Evolutionary conservation across 1,284 basidiomycete genomes (phyloP).

Genomic region (Hortiboletus rubellus): DNA sequence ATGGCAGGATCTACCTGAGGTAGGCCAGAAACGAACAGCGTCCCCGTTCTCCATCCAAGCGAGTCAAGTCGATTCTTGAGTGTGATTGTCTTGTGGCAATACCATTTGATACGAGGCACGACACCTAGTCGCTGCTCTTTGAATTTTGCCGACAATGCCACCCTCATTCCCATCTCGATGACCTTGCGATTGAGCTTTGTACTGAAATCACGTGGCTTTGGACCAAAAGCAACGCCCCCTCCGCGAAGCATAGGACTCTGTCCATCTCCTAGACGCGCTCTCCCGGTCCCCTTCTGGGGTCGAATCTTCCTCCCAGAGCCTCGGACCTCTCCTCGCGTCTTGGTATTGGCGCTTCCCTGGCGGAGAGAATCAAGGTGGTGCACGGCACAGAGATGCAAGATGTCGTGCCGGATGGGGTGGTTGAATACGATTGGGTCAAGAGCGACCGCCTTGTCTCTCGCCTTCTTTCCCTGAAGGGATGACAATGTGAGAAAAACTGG

Average conservation of each 20-base stretch:
- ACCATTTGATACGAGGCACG: slow-evolving; percentile 73
- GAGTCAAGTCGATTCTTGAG: slow-evolving; percentile 58
- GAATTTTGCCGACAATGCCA: slow-evolving; percentile 82
- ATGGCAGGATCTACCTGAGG: slow-evolving; percentile 56
- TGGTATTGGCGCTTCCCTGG: slow-evolving; percentile 89
- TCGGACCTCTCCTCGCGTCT: slow-evolving; percentile 86
- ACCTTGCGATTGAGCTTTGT: slow-evolving; percentile 90
- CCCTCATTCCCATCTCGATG: slow-evolving; percentile 89
- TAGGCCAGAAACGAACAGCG: slow-evolving; percentile 71
- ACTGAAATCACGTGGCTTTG: slow-evolving; percentile 88
- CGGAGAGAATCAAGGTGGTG: slow-evolving; percentile 89
- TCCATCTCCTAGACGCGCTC: slow-evolving; percentile 86
- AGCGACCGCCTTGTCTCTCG: slow-evolving; percentile 58
- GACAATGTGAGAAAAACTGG: slow-evolving; percentile 64
- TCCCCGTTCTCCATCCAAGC: slow-evolving; percentile 61
- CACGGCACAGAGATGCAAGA: slow-evolving; percentile 90
- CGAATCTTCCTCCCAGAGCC: slow-evolving; percentile 89
- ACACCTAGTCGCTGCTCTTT: slow-evolving; percentile 75
- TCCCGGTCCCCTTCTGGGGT: slow-evolving; percentile 90
- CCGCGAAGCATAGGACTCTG: slow-evolving; percentile 90
- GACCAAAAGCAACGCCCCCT: slow-evolving; percentile 90
- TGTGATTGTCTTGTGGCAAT: slow-evolving; percentile 63
- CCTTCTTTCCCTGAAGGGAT: slow-evolving; percentile 50
- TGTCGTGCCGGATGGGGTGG: slow-evolving; percentile 85
- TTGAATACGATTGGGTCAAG: slow-evolving; percentile 85